Percentiles rank a stretch among this genome's conserved stretches.
Conservation (phyloP, 169 alveolate species). For the Plasmodium ovale region DNA sequence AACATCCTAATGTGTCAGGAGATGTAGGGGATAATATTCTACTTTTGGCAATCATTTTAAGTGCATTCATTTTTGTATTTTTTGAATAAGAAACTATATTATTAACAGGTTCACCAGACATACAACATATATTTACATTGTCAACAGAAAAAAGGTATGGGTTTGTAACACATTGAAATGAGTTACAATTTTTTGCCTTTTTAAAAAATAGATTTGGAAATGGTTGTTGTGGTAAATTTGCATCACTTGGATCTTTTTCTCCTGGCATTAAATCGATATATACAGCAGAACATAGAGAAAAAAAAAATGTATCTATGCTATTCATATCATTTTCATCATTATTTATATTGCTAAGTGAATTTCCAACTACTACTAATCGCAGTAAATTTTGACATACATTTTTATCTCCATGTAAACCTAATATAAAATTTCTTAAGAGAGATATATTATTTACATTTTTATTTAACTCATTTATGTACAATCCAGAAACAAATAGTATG, state of each 20-base stretch:
- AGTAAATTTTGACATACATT: constrained; percentile 35
- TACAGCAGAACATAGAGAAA: constrained; percentile 51
- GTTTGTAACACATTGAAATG: constrained; percentile 79
- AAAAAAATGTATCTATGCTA: constrained; percentile 18
- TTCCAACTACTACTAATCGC: constrained; percentile 77
- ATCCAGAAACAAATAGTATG: constrained; percentile 73
- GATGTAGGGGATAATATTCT: constrained; percentile 84
- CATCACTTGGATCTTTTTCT: constrained; percentile 79
- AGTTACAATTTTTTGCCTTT: constrained; percentile 30
- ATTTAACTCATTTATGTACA: constrained; percentile 35
- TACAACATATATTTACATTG: constrained; percentile 79
- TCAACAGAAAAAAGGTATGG: constrained; percentile 79
- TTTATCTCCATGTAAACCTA: constrained; percentile 67
- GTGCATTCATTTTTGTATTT: constrained; percentile 52
- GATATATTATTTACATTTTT: constrained; percentile 28
- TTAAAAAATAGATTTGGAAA: constrained; percentile 78
- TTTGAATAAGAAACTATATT: constrained; percentile 74
- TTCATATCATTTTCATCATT: constrained; percentile 49
- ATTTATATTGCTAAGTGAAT: constrained; percentile 52
- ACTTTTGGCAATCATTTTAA: constrained; percentile 75
- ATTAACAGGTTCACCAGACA: constrained; percentile 84
- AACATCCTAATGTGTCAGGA: constrained; percentile 83
- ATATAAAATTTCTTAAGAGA: constrained; percentile 58
- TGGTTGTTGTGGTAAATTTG: constrained; percentile 82
- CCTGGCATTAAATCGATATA: constrained; percentile 81